These are phyloP conservation scores for Pichia occidentalis DNA, from an alignment of 805 yeast species.

Conservation along the genomic window DNA sequence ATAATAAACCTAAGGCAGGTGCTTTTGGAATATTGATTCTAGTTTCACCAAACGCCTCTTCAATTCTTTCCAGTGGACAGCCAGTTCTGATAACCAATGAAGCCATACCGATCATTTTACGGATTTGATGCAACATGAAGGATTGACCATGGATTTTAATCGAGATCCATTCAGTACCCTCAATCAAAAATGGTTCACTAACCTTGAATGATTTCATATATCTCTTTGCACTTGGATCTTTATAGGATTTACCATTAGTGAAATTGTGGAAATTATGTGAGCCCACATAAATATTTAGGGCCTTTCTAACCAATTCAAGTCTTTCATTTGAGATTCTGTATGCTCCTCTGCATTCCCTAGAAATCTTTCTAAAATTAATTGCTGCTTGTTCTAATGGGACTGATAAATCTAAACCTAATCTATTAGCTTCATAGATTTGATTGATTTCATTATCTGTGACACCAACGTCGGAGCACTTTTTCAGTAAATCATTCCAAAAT, in stretches of 20 bases:
- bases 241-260: slow-evolving; percentile 50
- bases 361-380: slow-evolving; percentile 52
- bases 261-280: slow-evolving; percentile 72
- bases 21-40: slow-evolving; percentile 94
- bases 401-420: slow-evolving; percentile 31
- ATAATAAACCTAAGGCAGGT: slow-evolving; percentile 85
- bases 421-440: slow-evolving; percentile 31
- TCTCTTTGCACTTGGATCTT: slow-evolving; percentile 79
- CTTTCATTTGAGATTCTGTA: slow-evolving; percentile 62
- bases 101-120: slow-evolving; percentile 97
- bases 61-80: slow-evolving; percentile 68
- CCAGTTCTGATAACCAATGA: slow-evolving; percentile 80
- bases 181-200: slow-evolving; percentile 83
- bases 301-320: slow-evolving; percentile 54
- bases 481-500: slow-evolving; percentile 59
- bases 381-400: slow-evolving; percentile 30
- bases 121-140: slow-evolving; percentile 95
- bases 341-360: slow-evolving; percentile 58
- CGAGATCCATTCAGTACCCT: slow-evolving; percentile 93
- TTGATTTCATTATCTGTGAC: slow-evolving; percentile 35
- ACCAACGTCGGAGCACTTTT: slow-evolving; percentile 33
- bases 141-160: slow-evolving; percentile 97
- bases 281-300: slow-evolving; percentile 71
- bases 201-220: slow-evolving; percentile 75
- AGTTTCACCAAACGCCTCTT: slow-evolving; percentile 65